These are phyloP conservation scores for Cladosporium sphaerospermum DNA, from an alignment of 2,329 filamentous ascomycete species.

Conservation along the genomic window DNA sequence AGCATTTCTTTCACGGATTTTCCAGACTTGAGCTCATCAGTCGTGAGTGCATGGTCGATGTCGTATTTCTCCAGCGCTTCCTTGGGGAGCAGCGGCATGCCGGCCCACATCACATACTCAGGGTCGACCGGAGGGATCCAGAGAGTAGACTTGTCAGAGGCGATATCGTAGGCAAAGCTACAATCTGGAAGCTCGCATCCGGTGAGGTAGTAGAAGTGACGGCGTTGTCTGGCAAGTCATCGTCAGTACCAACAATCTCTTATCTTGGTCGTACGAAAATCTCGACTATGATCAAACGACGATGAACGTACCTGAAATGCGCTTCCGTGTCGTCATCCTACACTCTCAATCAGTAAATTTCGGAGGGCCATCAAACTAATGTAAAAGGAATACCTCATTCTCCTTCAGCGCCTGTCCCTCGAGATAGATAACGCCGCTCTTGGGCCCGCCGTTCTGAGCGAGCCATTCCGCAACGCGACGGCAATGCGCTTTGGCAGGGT, in stretches of 20 bases:
- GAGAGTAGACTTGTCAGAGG: constrained; percentile 66
- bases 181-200: constrained; percentile 79
- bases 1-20: constrained; percentile 50
- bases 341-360: neutral
- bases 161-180: constrained; percentile 75
- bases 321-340: constrained; percentile 75
- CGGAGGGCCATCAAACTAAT: neutral
- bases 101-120: constrained; percentile 90
- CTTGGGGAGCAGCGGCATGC: constrained; percentile 71
- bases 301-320: constrained; percentile 62
- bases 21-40: constrained; percentile 66
- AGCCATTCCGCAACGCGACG: constrained; percentile 77
- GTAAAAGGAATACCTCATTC: constrained; percentile 50
- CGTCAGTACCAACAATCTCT: constrained; percentile 10
- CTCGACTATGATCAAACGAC: too few relatives aligned
- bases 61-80: constrained; percentile 60
- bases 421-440: constrained; percentile 73
- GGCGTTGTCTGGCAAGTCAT: constrained; percentile 29
- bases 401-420: constrained; percentile 77
- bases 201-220: constrained; percentile 91
- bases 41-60: constrained; percentile 49
- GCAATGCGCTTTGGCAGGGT: constrained; percentile 82
- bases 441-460: constrained; percentile 55
- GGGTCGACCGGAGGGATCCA: constrained; percentile 89
- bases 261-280: neutral